Conservation (phyloP, 352 stramenopile genomes). For the Aphanomyces stellatus region DNA sequence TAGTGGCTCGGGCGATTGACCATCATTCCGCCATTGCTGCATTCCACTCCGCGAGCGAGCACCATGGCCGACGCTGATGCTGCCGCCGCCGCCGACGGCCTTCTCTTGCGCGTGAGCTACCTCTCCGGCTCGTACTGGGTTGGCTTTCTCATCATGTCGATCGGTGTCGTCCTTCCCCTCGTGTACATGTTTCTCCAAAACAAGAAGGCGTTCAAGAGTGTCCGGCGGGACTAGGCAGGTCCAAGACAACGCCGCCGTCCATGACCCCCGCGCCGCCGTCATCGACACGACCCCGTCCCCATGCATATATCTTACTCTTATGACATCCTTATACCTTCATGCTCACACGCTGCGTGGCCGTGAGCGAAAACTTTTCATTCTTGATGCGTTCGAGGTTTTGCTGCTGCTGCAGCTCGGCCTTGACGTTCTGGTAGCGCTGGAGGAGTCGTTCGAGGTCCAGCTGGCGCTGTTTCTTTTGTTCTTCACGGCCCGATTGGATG, state of each 20-base stretch:
- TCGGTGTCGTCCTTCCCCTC: conserved; percentile 64
- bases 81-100: conserved; percentile 22
- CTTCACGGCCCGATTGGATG: conserved; percentile 89
- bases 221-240: conserved; percentile 29
- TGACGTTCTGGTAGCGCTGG: conserved; percentile 94
- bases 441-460: conserved; percentile 88
- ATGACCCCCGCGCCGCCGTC: neutral
- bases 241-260: neutral
- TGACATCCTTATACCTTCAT: conserved; percentile 20
- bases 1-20: too few species aligned
- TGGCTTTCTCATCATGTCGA: conserved; percentile 55
- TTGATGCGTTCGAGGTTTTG: conserved; percentile 91
- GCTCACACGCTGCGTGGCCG: conserved; percentile 21
- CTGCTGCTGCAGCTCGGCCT: conserved; percentile 89
- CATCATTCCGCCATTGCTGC: neutral
- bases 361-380: conserved; percentile 65
- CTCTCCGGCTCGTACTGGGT: conserved; percentile 55
- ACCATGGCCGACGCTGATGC: neutral
- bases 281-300: neutral
- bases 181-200: conserved; percentile 84
- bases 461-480: conserved; percentile 93
- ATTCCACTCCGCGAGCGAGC: neutral
- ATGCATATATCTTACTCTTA: neutral
- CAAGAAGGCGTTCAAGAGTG: conserved; percentile 79
- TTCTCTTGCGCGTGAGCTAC: conserved; percentile 39